These are phyloP conservation scores for Aspergillus fijiensis DNA, from an alignment of 2,329 filamentous ascomycete genomes.

Conservation along the genomic window DNA sequence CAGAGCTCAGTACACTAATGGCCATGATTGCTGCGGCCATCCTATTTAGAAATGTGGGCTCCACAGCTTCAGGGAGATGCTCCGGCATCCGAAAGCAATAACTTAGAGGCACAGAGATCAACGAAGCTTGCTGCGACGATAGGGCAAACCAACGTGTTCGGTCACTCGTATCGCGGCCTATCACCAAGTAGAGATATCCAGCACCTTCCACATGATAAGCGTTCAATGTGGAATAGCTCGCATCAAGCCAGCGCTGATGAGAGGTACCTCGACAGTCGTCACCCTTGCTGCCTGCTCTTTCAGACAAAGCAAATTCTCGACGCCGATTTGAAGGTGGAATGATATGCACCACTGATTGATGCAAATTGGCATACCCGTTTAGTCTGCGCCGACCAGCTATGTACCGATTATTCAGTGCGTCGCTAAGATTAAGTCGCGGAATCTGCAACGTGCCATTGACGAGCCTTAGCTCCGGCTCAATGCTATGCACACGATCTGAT, in stretches of 20 bases:
- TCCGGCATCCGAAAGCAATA: background rate
- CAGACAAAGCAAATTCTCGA: background rate
- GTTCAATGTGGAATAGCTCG: background rate
- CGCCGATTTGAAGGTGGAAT: background rate
- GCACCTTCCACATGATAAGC: background rate
- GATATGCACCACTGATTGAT: background rate
- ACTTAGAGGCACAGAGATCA: background rate
- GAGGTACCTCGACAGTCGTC: background rate
- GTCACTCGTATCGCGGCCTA: background rate
- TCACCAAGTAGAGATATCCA: background rate
- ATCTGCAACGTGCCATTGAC: background rate
- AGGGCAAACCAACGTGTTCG: conserved; percentile 5
- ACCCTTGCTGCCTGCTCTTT: background rate
- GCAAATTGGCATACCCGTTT: background rate
- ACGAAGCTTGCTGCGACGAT: background rate
- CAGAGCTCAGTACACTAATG: background rate
- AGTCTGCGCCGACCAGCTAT: background rate
- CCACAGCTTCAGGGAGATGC: background rate
- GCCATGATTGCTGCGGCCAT: background rate
- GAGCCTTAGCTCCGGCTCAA: conserved; percentile 1
- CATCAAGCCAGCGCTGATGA: background rate
- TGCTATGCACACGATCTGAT: background rate
- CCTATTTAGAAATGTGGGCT: background rate
- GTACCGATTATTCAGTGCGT: background rate
- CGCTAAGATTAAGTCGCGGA: background rate